Evolutionary conservation across 1,284 basidiomycete species (phyloP).

Genomic region (Sporisorium iseilematis-ciliati): DNA sequence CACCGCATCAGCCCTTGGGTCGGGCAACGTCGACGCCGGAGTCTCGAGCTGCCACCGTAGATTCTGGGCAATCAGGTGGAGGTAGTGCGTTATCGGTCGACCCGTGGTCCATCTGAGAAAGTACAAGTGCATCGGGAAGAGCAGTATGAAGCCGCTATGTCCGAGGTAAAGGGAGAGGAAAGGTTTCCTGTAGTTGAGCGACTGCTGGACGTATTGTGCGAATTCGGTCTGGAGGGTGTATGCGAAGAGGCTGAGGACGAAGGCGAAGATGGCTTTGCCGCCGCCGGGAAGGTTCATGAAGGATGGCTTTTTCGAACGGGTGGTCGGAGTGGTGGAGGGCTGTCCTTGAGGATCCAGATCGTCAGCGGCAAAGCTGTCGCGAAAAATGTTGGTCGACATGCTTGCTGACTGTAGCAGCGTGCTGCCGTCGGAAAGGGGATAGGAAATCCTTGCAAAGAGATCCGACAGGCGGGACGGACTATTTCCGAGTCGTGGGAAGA

Average conservation of each 20-base stretch:
- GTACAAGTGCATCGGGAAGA: constrained; percentile 64
- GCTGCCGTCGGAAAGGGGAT: neutral
- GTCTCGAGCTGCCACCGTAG: constrained; percentile 62
- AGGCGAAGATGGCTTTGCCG: constrained; percentile 58
- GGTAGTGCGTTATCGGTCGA: constrained; percentile 49
- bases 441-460: neutral
- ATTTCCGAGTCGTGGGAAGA: neutral
- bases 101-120: constrained; percentile 48
- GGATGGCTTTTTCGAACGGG: constrained; percentile 17
- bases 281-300: constrained; percentile 44
- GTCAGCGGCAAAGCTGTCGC: constrained; percentile 38
- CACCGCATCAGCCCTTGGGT: constrained; percentile 34
- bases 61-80: constrained; percentile 59
- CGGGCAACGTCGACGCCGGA: constrained; percentile 29
- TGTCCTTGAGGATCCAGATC: neutral
- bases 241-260: constrained; percentile 57
- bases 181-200: constrained; percentile 65
- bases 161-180: constrained; percentile 65
- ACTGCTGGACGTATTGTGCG: constrained; percentile 67
- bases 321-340: neutral
- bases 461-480: neutral
- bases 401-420: neutral
- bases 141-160: constrained; percentile 60
- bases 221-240: constrained; percentile 68
- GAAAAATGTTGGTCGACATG: constrained; percentile 52